Evolutionary conservation across 768 basidiomycete species (phyloP).

Genomic region (Postia placenta): DNA sequence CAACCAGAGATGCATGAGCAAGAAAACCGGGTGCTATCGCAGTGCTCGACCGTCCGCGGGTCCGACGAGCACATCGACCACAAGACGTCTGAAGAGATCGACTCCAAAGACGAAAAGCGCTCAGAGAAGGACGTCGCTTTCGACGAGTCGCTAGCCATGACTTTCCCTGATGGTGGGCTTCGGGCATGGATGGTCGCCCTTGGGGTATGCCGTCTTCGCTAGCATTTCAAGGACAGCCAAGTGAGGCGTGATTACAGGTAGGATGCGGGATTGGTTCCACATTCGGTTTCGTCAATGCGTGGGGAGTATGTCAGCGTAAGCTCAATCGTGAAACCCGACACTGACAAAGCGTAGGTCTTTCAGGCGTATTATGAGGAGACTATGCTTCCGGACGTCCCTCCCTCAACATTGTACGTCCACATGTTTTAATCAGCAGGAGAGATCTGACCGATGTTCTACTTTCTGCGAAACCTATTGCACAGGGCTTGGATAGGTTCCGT

Average conservation of each 20-base stretch:
- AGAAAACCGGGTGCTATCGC: background rate
- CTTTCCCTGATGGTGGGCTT: slow-evolving; percentile 38
- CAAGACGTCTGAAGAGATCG: background rate
- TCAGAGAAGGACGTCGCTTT: slow-evolving; percentile 7
- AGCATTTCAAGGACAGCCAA: no score
- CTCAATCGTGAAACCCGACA: background rate
- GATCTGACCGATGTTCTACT: background rate
- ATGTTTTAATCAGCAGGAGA: no score
- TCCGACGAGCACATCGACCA: background rate
- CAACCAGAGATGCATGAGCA: background rate
- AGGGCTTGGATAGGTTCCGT: slow-evolving; percentile 81
- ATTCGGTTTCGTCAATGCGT: slow-evolving; percentile 70
- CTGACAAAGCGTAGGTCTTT: slow-evolving; percentile 42
- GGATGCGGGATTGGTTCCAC: slow-evolving; percentile 38
- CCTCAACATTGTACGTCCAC: slow-evolving; percentile 59
- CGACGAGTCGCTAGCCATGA: slow-evolving; percentile 7
- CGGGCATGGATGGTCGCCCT: slow-evolving; percentile 37
- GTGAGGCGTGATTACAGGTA: slow-evolving; percentile 3
- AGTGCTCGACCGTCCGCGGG: background rate
- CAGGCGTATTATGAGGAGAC: slow-evolving; percentile 64
- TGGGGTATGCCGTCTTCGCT: slow-evolving; percentile 27
- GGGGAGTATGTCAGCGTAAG: slow-evolving; percentile 47
- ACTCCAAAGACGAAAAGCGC: background rate
- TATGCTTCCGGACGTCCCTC: slow-evolving; percentile 39
- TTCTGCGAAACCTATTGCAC: background rate